Evolutionary conservation across 1,139 yeast species (phyloP).

Genomic region (Yamadazyma friedrichii): DNA sequence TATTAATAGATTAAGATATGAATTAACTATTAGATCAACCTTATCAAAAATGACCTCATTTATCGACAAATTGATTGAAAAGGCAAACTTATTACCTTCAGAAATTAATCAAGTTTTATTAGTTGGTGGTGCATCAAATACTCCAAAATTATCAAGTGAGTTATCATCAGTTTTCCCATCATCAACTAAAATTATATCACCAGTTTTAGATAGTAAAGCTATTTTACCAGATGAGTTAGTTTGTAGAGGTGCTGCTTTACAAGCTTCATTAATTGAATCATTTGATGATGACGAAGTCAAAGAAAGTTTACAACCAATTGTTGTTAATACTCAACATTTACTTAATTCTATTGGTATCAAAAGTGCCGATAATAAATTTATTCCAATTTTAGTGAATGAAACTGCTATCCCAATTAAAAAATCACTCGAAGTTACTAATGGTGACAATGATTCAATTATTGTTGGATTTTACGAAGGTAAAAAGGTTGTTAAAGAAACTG

Average conservation of each 20-base stretch:
- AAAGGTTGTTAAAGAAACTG: conserved; percentile 74
- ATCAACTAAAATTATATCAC: conserved; percentile 72
- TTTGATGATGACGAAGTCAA: conserved; percentile 85
- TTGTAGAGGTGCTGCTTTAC: conserved; percentile 96
- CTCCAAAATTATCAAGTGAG: conserved; percentile 85
- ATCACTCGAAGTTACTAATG: conserved; percentile 63
- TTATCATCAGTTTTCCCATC: conserved; percentile 78
- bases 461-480: conserved; percentile 84
- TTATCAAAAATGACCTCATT: conserved; percentile 74
- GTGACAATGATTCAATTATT: conserved; percentile 57
- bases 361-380: conserved; percentile 69
- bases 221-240: conserved; percentile 85
- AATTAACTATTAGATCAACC: conserved; percentile 79
- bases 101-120: conserved; percentile 90
- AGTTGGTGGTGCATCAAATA: conserved; percentile 91
- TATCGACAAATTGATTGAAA: conserved; percentile 69
- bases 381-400: conserved; percentile 74
- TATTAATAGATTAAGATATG: conserved; percentile 92
- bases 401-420: conserved; percentile 93
- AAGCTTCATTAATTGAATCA: conserved; percentile 82
- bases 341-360: conserved; percentile 82
- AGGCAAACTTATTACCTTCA: conserved; percentile 81
- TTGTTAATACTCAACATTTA: conserved; percentile 86
- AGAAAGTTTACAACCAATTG: conserved; percentile 83
- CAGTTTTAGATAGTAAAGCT: conserved; percentile 74